Evolutionary conservation across 1,284 basidiomycete species (phyloP), one percentile per base, ranked within the genome.

Genomic region (Wolfiporia cocos): DNA sequence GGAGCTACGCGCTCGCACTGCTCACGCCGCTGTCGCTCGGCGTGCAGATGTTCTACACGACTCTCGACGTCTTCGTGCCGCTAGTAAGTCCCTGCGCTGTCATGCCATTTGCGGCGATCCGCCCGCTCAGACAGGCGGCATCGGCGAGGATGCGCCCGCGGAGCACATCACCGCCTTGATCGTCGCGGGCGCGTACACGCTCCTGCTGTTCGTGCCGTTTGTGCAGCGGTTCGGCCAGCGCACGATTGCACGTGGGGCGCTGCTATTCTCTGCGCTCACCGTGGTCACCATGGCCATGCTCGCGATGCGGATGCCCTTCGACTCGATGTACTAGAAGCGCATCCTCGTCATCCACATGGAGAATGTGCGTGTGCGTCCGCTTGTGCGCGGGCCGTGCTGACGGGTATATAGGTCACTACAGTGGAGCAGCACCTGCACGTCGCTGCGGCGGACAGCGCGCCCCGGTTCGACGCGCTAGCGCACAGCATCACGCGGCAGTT

Each of bases 121-220:
- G 35, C 6, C 12, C 6, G n/a, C 30, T 17, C 47, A 86, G 82
- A 86, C 82, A 0, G 86, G 86, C 23, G n/a, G n/a, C n/a, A n/a
- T n/a, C n/a, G n/a, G n/a, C n/a, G n/a, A n/a, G n/a, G n/a, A n/a
- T n/a, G n/a, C 76, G 86, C 92, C 94, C 0, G 82, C 83, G 1
- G 95, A 99, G 55, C 78, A 88, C 57, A 86, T 98, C 58, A 89
- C 98, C 37, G 93, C 90, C 0, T 80, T 81, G 10, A 76, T 87
- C 41, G 78, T 83, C 18, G 69, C 76, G 0, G 61, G 80, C 41
- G 66, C 82, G 20, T 79, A 86, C 22, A 63, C 74, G 2, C 49
- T n/a, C n/a, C n/a, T n/a, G n/a, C n/a, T n/a, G n/a, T n/a, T n/a
- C n/a, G n/a, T n/a, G n/a, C n/a, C n/a, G n/a, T n/a, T n/a, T n/a